These are phyloP conservation scores for Beverwykella pulmonaria DNA, from an alignment of 495 filamentous ascomycete species.

Conservation along the genomic window DNA sequence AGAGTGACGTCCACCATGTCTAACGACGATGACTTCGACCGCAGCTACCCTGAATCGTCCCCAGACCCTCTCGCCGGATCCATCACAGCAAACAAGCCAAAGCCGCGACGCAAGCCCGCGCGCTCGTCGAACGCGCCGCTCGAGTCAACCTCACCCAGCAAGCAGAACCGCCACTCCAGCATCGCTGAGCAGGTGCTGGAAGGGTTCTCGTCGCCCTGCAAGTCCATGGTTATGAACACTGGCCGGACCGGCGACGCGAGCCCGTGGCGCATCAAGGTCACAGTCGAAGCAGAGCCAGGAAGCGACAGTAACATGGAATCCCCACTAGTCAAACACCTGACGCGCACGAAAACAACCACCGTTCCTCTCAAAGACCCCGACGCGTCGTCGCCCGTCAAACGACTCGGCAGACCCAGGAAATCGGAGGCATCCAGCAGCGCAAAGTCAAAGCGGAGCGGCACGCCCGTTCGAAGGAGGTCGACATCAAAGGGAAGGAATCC, in stretches of 20 bases:
- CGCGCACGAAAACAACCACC: conserved; percentile 37
- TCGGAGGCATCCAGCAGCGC: conserved; percentile 18
- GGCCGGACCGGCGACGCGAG: conserved; percentile 36
- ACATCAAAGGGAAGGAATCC: conserved; percentile 1
- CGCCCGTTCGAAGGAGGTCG: conserved; percentile 31
- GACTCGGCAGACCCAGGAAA: conserved; percentile 36
- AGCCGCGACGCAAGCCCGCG: conserved; percentile 7
- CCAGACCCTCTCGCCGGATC: conserved; percentile 38
- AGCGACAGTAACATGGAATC: conserved; percentile 34
- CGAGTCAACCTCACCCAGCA: conserved; percentile 30
- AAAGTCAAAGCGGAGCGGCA: conserved; percentile 40
- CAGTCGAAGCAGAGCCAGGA: conserved; percentile 47
- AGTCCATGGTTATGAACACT: conserved; percentile 46
- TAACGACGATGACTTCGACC: conserved; percentile 26
- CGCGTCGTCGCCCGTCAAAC: conserved; percentile 37
- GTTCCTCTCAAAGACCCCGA: conserved; percentile 41
- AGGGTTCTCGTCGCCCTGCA: conserved; percentile 39
- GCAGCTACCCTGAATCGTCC: conserved; percentile 38
- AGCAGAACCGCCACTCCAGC: conserved; percentile 9
- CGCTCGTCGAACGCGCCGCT: conserved; percentile 22
- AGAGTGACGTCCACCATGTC: background rate
- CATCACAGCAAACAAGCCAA: background rate
- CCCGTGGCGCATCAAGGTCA: conserved; percentile 49
- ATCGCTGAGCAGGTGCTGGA: conserved; percentile 3
- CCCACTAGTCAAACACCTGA: conserved; percentile 31